Base-by-base conservation (phyloP, 208 protist species). In the Acanthamoeba healyi region DNA sequence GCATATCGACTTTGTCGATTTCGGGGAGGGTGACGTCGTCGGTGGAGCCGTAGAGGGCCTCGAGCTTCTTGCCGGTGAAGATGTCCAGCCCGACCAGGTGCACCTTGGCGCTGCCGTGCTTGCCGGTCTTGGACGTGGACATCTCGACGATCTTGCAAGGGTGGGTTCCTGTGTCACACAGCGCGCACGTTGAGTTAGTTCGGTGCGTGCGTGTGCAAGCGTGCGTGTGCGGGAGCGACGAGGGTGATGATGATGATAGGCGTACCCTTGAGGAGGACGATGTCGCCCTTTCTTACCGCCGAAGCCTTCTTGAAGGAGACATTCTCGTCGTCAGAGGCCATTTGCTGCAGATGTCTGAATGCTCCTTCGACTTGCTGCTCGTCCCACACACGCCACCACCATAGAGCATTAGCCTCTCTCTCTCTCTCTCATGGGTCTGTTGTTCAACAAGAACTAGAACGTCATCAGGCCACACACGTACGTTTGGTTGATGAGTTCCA, bases 51-150 rank as follows among this genome's bases (percentile, higher is more conserved):
- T 97, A 98, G 94, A 99, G 97, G 87, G 99, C 98, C 97, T 99
- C 99, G 90, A 99, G 98, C 97, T 99, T 99, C 97, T 99, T 99
- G 86, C 98, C 98, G 82, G 98, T 99, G 97, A 99, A 99, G 94
- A 99, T 99, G 95, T 99, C 99, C 51, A 99, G 98, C 74, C 97
- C 99, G 91, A 98, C 97, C 95, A 99, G 98, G 95, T 99, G 98
- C 67, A 99, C 98, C 98, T 99, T 99, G 49, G 99, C 99, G 96
- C 99, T 98, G 94, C 99, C 99, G 97, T 99, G 99, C 97, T 99
- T 99, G 94, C 99, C 99, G 89, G 99, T 99, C 97, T 99, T 99
- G 65, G 99, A 99, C 22, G 99, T 99, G 72, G 98, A 99, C 95
- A 99, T 98, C 93, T 99, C 99, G 92, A 99, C 98, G 58, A 99